phyloP scores from a whole-genome alignment of 176 grass and related monocot species.

The Hsuehochloa calcarea region DNA sequence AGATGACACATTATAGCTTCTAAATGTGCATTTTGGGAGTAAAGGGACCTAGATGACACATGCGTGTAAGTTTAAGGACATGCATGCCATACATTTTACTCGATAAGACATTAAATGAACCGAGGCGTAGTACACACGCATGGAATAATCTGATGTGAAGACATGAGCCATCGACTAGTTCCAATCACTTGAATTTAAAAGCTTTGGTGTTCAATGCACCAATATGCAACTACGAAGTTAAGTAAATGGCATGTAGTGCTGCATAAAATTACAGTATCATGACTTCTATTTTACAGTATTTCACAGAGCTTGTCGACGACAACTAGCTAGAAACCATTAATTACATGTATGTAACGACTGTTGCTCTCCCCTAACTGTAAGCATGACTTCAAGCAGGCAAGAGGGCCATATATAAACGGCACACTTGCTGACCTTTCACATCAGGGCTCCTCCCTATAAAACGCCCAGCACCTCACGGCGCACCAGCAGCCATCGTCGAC shows the following conservation, averaged over 20 bases:
- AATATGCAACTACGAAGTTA: neutral
- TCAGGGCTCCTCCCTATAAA: conserved; percentile 39
- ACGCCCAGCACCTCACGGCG: neutral
- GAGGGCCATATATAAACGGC: neutral
- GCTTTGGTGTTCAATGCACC: neutral
- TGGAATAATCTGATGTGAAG: neutral
- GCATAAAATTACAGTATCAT: neutral
- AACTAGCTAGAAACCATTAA: neutral
- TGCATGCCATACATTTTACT: too few species aligned
- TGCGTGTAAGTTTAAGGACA: too few species aligned
- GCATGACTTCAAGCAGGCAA: neutral
- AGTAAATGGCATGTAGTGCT: neutral
- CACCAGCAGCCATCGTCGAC: neutral
- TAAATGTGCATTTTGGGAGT: too few species aligned
- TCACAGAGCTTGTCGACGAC: too few species aligned
- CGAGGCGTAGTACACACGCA: neutral
- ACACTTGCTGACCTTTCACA: neutral
- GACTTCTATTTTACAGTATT: neutral
- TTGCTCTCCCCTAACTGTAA: neutral
- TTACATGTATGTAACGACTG: neutral
- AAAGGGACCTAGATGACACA: too few species aligned
- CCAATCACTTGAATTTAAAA: neutral
- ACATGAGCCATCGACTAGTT: neutral
- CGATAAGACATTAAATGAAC: neutral
- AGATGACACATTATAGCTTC: too few species aligned